Evolutionary conservation across 2,329 filamentous ascomycete species (phyloP).

Genomic region (Aquanectria penicillioides): DNA sequence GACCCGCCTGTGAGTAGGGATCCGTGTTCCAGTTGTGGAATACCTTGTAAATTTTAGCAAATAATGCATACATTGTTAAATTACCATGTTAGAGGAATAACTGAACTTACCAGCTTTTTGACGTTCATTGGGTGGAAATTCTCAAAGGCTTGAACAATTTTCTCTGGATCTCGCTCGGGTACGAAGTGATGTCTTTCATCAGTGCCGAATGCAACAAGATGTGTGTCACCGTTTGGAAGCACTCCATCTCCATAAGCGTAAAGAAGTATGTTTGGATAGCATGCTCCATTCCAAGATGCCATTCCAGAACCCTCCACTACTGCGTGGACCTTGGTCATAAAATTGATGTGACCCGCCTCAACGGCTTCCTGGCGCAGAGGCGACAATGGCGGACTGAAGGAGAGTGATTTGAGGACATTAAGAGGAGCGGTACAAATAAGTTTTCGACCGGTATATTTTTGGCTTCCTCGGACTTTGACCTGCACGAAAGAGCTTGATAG

Average conservation of each 20-base stretch:
- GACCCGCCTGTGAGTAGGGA: slow-evolving; percentile 34
- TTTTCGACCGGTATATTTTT: slow-evolving; percentile 27
- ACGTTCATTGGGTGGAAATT: slow-evolving; percentile 24
- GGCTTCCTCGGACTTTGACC: not conserved
- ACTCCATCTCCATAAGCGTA: slow-evolving; percentile 28
- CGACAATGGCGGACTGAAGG: slow-evolving; percentile 33
- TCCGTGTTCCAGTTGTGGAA: slow-evolving; percentile 42
- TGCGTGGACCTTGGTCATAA: slow-evolving; percentile 31
- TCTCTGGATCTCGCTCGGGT: slow-evolving; percentile 13
- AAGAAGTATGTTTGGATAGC: not conserved
- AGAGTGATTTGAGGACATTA: slow-evolving; percentile 23
- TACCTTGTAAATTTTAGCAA: not conserved
- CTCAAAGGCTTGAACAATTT: slow-evolving; percentile 16
- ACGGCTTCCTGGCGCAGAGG: slow-evolving; percentile 30
- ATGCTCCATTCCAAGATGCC: slow-evolving; percentile 4
- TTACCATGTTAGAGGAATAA: not conserved
- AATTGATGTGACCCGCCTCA: slow-evolving; percentile 27
- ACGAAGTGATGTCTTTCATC: not conserved
- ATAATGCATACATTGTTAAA: not conserved
- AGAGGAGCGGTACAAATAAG: slow-evolving; percentile 43
- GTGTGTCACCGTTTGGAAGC: slow-evolving; percentile 5
- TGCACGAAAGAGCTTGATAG: slow-evolving; percentile 1
- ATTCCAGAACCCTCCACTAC: slow-evolving; percentile 26
- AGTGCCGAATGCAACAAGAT: not conserved
- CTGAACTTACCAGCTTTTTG: slow-evolving; percentile 14